Percentiles rank a stretch among this genome's conserved stretches.
Conservation (phyloP, 306 rosid species). For the Senna tora region DNA sequence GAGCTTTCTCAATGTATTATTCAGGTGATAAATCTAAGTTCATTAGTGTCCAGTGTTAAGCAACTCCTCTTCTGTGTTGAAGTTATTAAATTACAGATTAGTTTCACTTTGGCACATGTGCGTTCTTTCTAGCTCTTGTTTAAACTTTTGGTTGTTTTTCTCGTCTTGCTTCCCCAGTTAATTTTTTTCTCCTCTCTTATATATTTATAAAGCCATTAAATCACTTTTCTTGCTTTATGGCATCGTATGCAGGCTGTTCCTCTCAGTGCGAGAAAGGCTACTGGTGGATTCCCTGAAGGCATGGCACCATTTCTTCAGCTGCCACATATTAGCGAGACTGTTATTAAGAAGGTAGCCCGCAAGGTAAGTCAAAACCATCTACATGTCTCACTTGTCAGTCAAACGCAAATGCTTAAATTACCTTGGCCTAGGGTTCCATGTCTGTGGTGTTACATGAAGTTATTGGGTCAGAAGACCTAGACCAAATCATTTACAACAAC, state of each 20-base stretch:
- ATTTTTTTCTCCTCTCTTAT: neutral
- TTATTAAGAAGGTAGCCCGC: slow-evolving; percentile 87
- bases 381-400: slow-evolving; percentile 7
- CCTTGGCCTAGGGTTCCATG: no score
- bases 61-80: slow-evolving; percentile 12
- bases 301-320: slow-evolving; percentile 95
- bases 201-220: slow-evolving; percentile 20
- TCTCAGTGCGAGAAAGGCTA: slow-evolving; percentile 84
- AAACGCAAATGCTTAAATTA: slow-evolving; percentile 30
- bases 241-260: slow-evolving; percentile 83
- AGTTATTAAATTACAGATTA: slow-evolving; percentile 19
- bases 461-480: slow-evolving; percentile 13
- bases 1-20: slow-evolving; percentile 96
- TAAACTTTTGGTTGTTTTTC: slow-evolving; percentile 3
- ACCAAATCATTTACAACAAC: slow-evolving; percentile 16
- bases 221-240: slow-evolving; percentile 31
- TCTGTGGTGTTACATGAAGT: slow-evolving; percentile 23
- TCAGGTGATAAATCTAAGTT: slow-evolving; percentile 65
- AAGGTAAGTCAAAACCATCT: slow-evolving; percentile 57
- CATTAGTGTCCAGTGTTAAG: neutral
- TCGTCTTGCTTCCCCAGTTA: slow-evolving; percentile 11
- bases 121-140: neutral
- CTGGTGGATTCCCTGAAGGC: slow-evolving; percentile 93
- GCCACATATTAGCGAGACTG: slow-evolving; percentile 88
- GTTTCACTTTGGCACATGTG: slow-evolving; percentile 4